A percentile compares a stretch with the other conserved stretches of the same genome.
These are phyloP conservation scores for Acanthamoeba pearcei DNA, from an alignment of 208 protist genomes.

Conservation along the genomic window DNA sequence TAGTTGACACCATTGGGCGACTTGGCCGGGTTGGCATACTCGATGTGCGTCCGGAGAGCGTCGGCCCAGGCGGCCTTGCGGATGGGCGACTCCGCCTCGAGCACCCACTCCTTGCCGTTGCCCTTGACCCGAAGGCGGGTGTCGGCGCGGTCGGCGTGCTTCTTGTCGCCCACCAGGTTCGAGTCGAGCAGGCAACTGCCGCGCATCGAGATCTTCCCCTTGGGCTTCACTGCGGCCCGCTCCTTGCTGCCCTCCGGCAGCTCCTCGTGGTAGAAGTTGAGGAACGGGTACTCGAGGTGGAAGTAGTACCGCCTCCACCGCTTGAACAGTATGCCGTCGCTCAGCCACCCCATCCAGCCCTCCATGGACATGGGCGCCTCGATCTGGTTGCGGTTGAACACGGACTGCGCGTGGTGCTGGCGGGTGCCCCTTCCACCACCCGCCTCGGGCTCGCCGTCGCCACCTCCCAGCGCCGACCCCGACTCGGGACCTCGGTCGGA, in stretches of 20 bases:
- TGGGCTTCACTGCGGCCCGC: constrained; percentile 4
- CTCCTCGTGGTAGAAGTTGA: not conserved
- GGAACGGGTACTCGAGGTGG: constrained; percentile 26
- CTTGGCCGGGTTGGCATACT: constrained; percentile 61
- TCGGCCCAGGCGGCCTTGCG: constrained; percentile 13
- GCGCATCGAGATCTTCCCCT: not conserved
- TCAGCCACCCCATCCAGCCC: constrained; percentile 39
- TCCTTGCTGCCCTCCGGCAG: not conserved
- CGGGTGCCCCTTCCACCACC: not conserved
- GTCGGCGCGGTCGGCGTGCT: not conserved
- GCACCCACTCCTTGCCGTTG: constrained; percentile 11
- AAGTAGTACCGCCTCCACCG: constrained; percentile 33
- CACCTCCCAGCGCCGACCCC: too few species aligned
- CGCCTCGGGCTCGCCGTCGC: too few species aligned
- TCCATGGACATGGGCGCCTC: not conserved
- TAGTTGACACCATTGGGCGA: not conserved
- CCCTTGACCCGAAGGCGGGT: not conserved
- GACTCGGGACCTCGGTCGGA: not conserved
- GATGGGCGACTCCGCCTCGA: not conserved
- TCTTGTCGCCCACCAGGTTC: not conserved
- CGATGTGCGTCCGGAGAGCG: not conserved
- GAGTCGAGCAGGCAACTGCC: not conserved
- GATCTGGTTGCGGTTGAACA: not conserved
- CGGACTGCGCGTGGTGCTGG: not conserved
- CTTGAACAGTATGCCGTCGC: constrained; percentile 39